Evolutionary conservation across 2,329 filamentous ascomycete genomes (phyloP).

Genomic region (Corniculantispora saksenae): DNA sequence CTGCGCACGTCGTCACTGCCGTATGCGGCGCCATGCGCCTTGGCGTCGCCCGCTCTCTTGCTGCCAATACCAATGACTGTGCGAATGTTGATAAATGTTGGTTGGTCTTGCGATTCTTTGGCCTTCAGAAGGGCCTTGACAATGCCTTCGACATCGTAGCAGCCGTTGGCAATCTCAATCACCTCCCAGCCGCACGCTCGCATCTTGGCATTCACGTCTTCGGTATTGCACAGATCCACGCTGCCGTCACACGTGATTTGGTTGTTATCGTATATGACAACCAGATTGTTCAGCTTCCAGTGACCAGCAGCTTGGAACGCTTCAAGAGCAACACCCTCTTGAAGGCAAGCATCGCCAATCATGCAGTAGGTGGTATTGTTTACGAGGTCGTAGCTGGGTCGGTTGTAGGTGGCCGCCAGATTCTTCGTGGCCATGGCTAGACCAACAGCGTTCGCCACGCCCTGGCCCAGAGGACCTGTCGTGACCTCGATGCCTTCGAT

Average conservation of each 20-base stretch:
- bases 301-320: slow-evolving; percentile 59
- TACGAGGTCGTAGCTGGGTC: slow-evolving; percentile 48
- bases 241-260: slow-evolving; percentile 60
- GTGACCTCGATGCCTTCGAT: slow-evolving; percentile 59
- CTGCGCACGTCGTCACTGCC: slow-evolving; percentile 49
- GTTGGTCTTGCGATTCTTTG: slow-evolving; percentile 41
- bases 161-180: slow-evolving; percentile 54
- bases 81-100: slow-evolving; percentile 55
- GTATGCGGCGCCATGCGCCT: slow-evolving; percentile 56
- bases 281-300: slow-evolving; percentile 56
- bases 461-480: slow-evolving; percentile 60
- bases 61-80: slow-evolving; percentile 53
- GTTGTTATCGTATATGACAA: slow-evolving; percentile 62
- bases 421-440: slow-evolving; percentile 60
- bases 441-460: slow-evolving; percentile 61
- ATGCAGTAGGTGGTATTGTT: slow-evolving; percentile 57
- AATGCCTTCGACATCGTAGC: slow-evolving; percentile 49
- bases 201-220: slow-evolving; percentile 61
- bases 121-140: slow-evolving; percentile 44
- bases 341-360: slow-evolving; percentile 59
- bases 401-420: slow-evolving; percentile 55
- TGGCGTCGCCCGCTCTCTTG: slow-evolving; percentile 44
- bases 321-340: slow-evolving; percentile 60
- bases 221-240: slow-evolving; percentile 53
- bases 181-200: slow-evolving; percentile 57